Evolutionary conservation across 2,329 filamentous ascomycete genomes (phyloP), one percentile per base, ranked within the genome.

Genomic region (Fusarium transvaalense): DNA sequence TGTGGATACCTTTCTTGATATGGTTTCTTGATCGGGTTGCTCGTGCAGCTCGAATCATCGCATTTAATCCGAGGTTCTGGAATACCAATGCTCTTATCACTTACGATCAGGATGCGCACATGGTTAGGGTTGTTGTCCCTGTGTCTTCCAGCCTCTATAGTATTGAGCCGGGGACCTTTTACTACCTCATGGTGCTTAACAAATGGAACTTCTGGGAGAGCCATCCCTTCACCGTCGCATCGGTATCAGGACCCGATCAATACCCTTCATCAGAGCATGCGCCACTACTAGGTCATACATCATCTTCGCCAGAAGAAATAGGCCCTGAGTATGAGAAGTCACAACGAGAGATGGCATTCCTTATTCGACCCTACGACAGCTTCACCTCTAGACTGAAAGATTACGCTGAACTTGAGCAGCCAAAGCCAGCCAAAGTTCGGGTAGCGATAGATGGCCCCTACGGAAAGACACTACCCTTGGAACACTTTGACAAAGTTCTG

Each of bases 171-270:
- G 83, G 83, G 0, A 83, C 81, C 1, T 84, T 79, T 68, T 85
- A 82, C 68, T 84, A 83, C 60, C 61, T 85, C 6, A 79, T 80
- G 58, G 75, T 82, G 8, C 77, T 84, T 10, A 76, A 80, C 50
- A 56, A 34, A 13, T 38, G 77, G 77, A 54, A 60, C 72, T 41
- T 74, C 52, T 85, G 83, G 83, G 82, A 85, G 57, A 84, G 81
- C 57, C 84, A 85, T 43, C 84, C 84, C 0, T 85, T 85, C 59
- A 85, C 83, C 0, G 78, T 84, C 23, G 81, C 80, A 2, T 76
- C 74, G 5, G 64, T 77, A 10, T 42, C 63, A 12, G 61, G 71
- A 42, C 32, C 63, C 12, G 47, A 35, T 0, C 27, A 64, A 23
- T 37, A 34, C 8, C 29, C 31, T 2, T 0, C 32, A 9, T 32